A percentile compares a stretch with the other conserved stretches of the same genome.
phyloP scores from a whole-genome alignment of 495 filamentous ascomycete species.

The Halenospora varia region DNA sequence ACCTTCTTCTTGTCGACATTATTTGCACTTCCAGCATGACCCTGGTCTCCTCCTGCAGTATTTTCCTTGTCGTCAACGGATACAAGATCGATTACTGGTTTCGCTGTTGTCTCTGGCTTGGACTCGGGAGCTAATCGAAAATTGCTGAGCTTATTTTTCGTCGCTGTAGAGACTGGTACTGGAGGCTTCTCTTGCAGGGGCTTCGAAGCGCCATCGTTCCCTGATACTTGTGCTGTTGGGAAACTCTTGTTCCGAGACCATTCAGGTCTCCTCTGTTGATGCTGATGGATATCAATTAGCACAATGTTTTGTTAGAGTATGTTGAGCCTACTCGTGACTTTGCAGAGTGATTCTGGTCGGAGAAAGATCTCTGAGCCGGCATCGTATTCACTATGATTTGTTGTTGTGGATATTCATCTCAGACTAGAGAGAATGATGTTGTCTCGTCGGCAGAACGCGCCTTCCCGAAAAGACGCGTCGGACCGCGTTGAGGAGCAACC shows the following conservation, averaged over 20 bases:
- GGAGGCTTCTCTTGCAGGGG: slow-evolving; percentile 22
- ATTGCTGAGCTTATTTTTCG: slow-evolving; percentile 45
- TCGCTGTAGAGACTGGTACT: slow-evolving; percentile 40
- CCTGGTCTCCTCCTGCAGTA: background rate
- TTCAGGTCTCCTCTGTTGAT: slow-evolving; percentile 34
- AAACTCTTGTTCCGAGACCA: slow-evolving; percentile 48
- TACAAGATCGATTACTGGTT: slow-evolving; percentile 10
- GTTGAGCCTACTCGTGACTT: slow-evolving; percentile 17
- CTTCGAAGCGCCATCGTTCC: slow-evolving; percentile 25
- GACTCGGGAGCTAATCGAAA: slow-evolving; percentile 36
- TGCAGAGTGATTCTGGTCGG: slow-evolving; percentile 36
- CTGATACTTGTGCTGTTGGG: slow-evolving; percentile 22
- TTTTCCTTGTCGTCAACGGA: slow-evolving; percentile 22
- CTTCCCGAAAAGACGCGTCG: background rate
- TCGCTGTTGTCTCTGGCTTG: slow-evolving; percentile 3
- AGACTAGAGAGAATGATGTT: too few species aligned
- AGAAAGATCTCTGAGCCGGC: slow-evolving; percentile 50
- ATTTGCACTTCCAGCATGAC: background rate
- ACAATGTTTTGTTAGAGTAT: background rate
- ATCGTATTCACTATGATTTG: slow-evolving; percentile 12
- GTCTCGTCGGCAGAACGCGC: background rate
- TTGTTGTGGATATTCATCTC: too few species aligned
- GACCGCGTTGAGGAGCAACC: background rate
- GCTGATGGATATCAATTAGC: slow-evolving; percentile 8
- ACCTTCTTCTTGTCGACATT: background rate